Percentiles rank a stretch among this genome's conserved stretches.
These are phyloP conservation scores for Solanum virginianum DNA, from an alignment of 257 asterid genomes.

Conservation along the genomic window DNA sequence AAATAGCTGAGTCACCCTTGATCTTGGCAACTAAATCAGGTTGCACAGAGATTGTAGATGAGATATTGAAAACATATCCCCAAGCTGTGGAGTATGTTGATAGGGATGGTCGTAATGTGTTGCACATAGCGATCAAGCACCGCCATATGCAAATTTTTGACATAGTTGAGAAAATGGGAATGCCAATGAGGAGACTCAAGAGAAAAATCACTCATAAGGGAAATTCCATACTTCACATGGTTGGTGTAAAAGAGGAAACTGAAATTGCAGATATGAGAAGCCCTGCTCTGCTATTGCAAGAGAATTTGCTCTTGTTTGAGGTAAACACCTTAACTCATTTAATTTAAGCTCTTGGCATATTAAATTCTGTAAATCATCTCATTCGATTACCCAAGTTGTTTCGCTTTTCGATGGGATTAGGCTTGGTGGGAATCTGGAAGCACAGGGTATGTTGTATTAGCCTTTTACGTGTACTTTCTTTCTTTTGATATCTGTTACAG, in stretches of 20 bases:
- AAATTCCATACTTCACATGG: constrained; percentile 7
- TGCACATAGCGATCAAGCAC: constrained; percentile 2
- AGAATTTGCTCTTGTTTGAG: constrained; percentile 2
- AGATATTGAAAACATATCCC: background rate
- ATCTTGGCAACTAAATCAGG: constrained; percentile 5
- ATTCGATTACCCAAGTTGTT: background rate
- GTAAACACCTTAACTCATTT: background rate
- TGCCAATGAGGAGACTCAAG: constrained; percentile 2
- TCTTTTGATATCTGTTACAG: too few species aligned
- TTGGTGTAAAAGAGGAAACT: background rate
- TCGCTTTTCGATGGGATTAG: too few species aligned
- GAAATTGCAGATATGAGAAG: constrained; percentile 1
- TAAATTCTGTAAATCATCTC: too few species aligned
- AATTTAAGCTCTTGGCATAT: background rate
- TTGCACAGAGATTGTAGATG: background rate
- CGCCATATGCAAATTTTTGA: background rate
- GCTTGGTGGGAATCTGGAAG: too few species aligned
- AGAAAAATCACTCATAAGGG: background rate
- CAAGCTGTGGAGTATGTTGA: constrained; percentile 5
- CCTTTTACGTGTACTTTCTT: too few species aligned
- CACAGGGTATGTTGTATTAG: too few species aligned
- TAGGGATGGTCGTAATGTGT: background rate
- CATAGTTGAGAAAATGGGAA: background rate
- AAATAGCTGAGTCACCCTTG: background rate
- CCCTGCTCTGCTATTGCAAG: constrained; percentile 6